Conservation (phyloP, 208 protist genomes). For the Porcisia deanei region DNA sequence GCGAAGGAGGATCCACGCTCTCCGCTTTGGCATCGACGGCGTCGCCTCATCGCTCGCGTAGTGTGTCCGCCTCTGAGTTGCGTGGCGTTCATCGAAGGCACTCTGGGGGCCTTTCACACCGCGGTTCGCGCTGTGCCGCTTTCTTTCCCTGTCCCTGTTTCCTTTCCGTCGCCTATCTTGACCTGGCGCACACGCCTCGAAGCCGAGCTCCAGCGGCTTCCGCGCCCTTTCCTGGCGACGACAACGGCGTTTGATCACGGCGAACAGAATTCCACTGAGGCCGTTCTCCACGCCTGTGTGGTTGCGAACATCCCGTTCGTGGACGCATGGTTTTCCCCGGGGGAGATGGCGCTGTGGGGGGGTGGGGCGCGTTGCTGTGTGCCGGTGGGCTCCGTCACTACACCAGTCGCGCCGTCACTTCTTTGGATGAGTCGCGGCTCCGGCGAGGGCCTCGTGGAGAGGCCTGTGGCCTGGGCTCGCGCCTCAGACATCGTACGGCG, state of each 20-base stretch:
- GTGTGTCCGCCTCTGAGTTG: conserved; percentile 17
- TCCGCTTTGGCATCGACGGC: background rate
- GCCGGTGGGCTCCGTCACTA: background rate
- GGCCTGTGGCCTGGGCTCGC: background rate
- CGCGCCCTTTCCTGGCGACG: background rate
- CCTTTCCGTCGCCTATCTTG: background rate
- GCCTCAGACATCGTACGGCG: conserved; percentile 7
- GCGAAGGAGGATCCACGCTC: background rate
- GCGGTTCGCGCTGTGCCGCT: conserved; percentile 11
- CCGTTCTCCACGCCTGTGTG: conserved; percentile 5
- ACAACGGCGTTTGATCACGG: background rate
- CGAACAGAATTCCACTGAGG: background rate
- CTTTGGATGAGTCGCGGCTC: conserved; percentile 9
- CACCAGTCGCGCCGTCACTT: background rate
- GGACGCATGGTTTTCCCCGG: conserved; percentile 31
- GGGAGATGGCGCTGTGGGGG: conserved; percentile 28
- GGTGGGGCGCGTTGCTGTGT: background rate
- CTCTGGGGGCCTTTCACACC: conserved; percentile 15
- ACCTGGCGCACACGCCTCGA: conserved; percentile 1
- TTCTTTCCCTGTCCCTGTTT: background rate
- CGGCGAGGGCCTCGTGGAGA: background rate
- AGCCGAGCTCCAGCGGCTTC: conserved; percentile 5
- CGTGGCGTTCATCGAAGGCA: conserved; percentile 17
- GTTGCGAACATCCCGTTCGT: conserved; percentile 30
- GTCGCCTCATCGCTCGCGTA: background rate